phyloP scores from a whole-genome alignment of 768 basidiomycete species.

The Lactarius indigo region DNA sequence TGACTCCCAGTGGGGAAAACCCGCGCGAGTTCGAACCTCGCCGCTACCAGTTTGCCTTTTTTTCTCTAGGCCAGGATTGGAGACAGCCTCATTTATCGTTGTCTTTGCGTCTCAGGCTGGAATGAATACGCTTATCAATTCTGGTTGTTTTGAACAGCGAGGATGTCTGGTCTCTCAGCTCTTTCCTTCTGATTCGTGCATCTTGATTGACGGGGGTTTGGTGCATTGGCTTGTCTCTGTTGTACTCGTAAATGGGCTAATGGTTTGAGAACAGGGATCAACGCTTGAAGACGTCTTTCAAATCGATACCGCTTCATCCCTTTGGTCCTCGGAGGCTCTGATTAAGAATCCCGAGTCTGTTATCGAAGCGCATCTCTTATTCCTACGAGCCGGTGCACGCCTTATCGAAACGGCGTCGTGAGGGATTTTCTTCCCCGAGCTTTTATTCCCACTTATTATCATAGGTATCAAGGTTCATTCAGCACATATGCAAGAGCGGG shows the following conservation, averaged over 20 bases:
- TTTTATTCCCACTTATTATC: not conserved
- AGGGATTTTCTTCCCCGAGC: constrained; percentile 20
- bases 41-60: constrained; percentile 54
- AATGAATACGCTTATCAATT: not conserved
- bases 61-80: not conserved
- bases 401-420: constrained; percentile 72
- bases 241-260: not conserved
- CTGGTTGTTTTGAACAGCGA: not conserved
- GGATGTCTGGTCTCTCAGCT: constrained; percentile 11
- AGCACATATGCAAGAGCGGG: constrained; percentile 52
- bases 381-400: constrained; percentile 60
- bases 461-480: constrained; percentile 65
- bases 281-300: constrained; percentile 52
- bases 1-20: constrained; percentile 81
- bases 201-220: constrained; percentile 24
- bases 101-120: not conserved
- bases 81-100: constrained; percentile 8
- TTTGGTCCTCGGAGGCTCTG: constrained; percentile 72
- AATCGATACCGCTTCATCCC: constrained; percentile 47
- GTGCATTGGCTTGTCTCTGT: not conserved
- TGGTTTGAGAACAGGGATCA: constrained; percentile 46
- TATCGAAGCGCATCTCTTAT: constrained; percentile 56
- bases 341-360: constrained; percentile 51
- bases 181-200: not conserved
- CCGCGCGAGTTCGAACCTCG: constrained; percentile 93